Conservation (phyloP, 1,284 basidiomycete species). For the Cerrena zonata region DNA sequence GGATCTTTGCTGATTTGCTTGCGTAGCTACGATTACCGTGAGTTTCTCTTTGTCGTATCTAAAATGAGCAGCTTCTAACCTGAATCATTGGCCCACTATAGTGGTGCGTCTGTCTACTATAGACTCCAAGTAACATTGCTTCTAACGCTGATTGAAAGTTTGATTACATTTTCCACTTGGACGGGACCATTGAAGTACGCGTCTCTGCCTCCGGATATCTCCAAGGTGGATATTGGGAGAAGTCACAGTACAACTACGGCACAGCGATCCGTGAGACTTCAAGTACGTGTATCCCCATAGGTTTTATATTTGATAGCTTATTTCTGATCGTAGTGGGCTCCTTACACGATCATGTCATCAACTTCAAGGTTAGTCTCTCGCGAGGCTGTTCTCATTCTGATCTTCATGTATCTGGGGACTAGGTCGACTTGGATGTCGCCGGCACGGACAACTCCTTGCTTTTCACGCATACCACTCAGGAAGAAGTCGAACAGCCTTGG, state of each 20-base stretch:
- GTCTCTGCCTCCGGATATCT: conserved; percentile 65
- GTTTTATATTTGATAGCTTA: conserved; percentile 3
- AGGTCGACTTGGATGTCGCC: conserved; percentile 56
- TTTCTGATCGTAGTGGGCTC: conserved; percentile 48
- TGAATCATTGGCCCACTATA: conserved; percentile 11
- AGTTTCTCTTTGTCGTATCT: conserved; percentile 18
- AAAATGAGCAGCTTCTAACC: not conserved
- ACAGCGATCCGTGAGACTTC: conserved; percentile 49
- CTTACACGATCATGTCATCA: conserved; percentile 67
- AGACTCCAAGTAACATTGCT: not conserved
- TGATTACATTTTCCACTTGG: conserved; percentile 62
- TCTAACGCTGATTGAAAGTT: conserved; percentile 32
- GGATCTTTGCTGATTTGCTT: not conserved
- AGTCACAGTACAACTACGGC: conserved; percentile 47
- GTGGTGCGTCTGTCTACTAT: conserved; percentile 36
- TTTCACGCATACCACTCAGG: conserved; percentile 42
- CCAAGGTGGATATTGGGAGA: conserved; percentile 55
- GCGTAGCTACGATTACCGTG: conserved; percentile 49
- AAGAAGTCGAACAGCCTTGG: conserved; percentile 49
- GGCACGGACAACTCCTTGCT: conserved; percentile 56
- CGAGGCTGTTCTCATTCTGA: not conserved
- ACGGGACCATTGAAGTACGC: conserved; percentile 61
- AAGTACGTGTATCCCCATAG: conserved; percentile 31
- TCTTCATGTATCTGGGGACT: conserved; percentile 9
- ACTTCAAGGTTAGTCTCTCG: conserved; percentile 47